Percentiles rank a stretch among this genome's conserved stretches.
Evolutionary conservation across 192 early-diverging fungal species (phyloP).

Genomic region (Coemansia sp.): DNA sequence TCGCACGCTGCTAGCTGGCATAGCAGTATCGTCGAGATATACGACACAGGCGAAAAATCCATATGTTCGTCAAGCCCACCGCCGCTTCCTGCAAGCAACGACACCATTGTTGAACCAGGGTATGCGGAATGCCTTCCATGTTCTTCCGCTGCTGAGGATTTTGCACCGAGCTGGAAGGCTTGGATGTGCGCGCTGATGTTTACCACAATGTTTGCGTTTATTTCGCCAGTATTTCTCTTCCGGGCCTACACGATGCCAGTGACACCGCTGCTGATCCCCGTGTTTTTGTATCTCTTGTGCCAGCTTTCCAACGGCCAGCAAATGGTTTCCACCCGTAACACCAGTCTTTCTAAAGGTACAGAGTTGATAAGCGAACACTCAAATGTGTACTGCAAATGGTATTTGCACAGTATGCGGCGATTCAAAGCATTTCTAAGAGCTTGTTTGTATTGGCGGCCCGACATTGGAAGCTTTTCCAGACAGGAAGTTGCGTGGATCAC

Average conservation of each 20-base stretch:
- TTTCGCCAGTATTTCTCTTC: constrained; percentile 46
- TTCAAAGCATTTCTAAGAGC: not conserved
- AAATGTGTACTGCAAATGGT: not conserved
- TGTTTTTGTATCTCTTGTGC: constrained; percentile 38
- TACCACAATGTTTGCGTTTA: constrained; percentile 26
- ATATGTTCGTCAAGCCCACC: not conserved
- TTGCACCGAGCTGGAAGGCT: constrained; percentile 28
- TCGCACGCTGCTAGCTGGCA: constrained; percentile 9
- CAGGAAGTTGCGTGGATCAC: constrained; percentile 51
- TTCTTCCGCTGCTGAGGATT: not conserved
- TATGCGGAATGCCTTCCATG: not conserved
- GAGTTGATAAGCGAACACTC: not conserved
- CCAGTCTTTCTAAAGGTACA: not conserved
- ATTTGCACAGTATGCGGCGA: too few relatives aligned
- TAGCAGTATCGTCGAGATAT: not conserved
- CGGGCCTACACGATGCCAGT: constrained; percentile 45
- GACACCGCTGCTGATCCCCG: constrained; percentile 41
- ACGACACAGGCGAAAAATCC: not conserved
- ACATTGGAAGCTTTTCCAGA: constrained; percentile 13
- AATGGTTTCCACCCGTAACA: not conserved
- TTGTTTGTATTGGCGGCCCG: not conserved
- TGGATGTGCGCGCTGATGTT: constrained; percentile 40
- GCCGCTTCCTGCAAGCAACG: not conserved
- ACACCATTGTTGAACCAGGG: not conserved
- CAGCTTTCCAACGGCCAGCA: constrained; percentile 6